A percentile compares a stretch with the other conserved stretches of the same genome.
Evolutionary conservation across 2,329 filamentous ascomycete genomes (phyloP).

Genomic region (Laburnicola sp.): DNA sequence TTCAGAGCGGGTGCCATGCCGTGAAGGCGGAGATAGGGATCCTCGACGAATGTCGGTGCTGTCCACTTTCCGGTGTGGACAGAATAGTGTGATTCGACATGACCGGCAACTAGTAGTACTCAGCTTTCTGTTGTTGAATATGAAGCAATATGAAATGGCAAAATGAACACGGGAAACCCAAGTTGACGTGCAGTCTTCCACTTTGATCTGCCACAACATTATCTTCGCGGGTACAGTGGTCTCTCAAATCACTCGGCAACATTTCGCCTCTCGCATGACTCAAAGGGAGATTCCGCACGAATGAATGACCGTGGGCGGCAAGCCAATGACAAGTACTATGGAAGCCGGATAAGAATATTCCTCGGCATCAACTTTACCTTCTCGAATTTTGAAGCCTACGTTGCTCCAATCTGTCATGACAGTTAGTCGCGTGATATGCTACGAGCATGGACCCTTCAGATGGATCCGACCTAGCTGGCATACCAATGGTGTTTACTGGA

Average conservation of each 20-base stretch:
- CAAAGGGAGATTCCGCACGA: too few species aligned
- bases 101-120: slow-evolving; percentile 73
- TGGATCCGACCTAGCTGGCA: slow-evolving; percentile 13
- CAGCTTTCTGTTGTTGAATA: slow-evolving; percentile 8
- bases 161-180: too few species aligned
- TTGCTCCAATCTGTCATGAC: slow-evolving; percentile 77
- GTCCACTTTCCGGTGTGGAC: slow-evolving; percentile 75
- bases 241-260: too few species aligned
- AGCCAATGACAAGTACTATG: background rate
- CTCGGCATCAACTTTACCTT: slow-evolving; percentile 60
- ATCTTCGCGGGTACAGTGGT: too few species aligned
- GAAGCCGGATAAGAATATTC: background rate
- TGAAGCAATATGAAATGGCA: too few species aligned
- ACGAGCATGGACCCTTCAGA: background rate
- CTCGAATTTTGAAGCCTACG: slow-evolving; percentile 88
- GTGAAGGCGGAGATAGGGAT: slow-evolving; percentile 85
- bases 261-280: too few species aligned
- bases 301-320: too few species aligned
- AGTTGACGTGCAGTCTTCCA: too few species aligned
- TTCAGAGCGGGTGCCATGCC: slow-evolving; percentile 95
- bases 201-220: too few species aligned
- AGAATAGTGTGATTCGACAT: slow-evolving; percentile 86
- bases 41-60: slow-evolving; percentile 73
- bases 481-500: slow-evolving; percentile 74
- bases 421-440: slow-evolving; percentile 9